phyloP scores from a whole-genome alignment of 108 stramenopile species.

The Hondaea fermentalgiana region DNA sequence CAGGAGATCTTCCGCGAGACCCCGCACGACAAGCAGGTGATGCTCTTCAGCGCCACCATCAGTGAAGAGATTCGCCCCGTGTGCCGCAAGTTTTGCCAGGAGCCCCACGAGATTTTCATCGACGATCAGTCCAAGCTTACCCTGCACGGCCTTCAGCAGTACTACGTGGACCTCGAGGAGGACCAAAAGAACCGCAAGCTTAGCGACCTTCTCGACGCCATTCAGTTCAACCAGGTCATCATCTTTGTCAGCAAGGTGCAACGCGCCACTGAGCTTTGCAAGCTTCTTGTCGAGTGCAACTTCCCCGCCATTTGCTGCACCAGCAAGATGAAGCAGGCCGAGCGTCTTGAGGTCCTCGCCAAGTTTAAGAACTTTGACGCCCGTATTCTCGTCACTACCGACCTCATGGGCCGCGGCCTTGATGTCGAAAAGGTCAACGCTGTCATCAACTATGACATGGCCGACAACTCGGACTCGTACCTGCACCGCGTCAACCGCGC shows the following conservation, averaged over 20 bases:
- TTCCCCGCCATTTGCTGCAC: constrained; percentile 98
- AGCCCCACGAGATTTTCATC: constrained; percentile 90
- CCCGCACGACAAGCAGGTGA: constrained; percentile 95
- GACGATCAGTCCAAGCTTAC: constrained; percentile 99
- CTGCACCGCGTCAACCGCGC: constrained; percentile 96
- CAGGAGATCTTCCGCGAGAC: constrained; percentile 98
- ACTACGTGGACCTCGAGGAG: constrained; percentile 90
- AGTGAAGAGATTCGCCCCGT: constrained; percentile 94
- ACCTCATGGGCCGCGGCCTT: constrained; percentile 98
- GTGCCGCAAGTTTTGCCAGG: constrained; percentile 98
- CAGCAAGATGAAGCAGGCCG: constrained; percentile 87
- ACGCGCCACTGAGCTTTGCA: constrained; percentile 70
- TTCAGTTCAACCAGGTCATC: constrained; percentile 99
- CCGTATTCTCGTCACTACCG: constrained; percentile 95
- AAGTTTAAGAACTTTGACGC: constrained; percentile 95
- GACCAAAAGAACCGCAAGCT: constrained; percentile 98
- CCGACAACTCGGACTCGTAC: constrained; percentile 86
- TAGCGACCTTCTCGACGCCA: constrained; percentile 90
- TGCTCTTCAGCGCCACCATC: constrained; percentile 98
- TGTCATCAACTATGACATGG: constrained; percentile 99
- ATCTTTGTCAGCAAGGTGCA: constrained; percentile 93
- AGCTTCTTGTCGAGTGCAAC: constrained; percentile 93
- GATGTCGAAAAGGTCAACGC: constrained; percentile 99
- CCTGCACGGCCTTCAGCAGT: constrained; percentile 96
- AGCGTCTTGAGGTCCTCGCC: constrained; percentile 91